Evolutionary conservation across 306 rosid species (phyloP), one percentile per base, ranked within the genome.

Genomic region (Quercus ilex): DNA sequence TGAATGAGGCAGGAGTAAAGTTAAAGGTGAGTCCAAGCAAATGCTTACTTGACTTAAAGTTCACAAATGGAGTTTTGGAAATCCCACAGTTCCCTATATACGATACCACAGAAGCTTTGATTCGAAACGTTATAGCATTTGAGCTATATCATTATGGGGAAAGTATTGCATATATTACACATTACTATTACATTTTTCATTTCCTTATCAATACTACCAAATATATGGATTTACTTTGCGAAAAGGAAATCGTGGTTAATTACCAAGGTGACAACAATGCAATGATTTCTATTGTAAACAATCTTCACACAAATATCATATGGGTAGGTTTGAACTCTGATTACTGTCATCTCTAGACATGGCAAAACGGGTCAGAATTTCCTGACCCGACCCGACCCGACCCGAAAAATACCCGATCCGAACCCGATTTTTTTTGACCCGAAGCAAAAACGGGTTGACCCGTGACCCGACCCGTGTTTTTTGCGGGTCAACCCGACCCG

Each of bases 161-260:
- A 23, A 0, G 0, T 10, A 2, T 74, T 0, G 7, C 23, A 10
- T 65, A 65, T 11, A 0, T 80, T 52, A 55, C 60, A 23, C 52
- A 74, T 49, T 74, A 65, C n/a, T 21, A 33, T 74, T 0, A 0
- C 8, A 0, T 74, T 5, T 0, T 80, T 3, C 5, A 68, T 41
- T 18, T 0, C 52, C 83, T 80, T 35, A 41, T 80, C 58, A 55
- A 55, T 13, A 25, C 59, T 10, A 6, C 9, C 0, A 15, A 35
- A 51, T 74, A 80, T 74, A 68, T 55, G n/a, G 83, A 51, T 35
- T 51, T 67, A 28, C 85, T 84, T 79, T 74, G 77, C 10, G 64
- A 72, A 18, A 74, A 77, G 12, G 82, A 82, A 51, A 84, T 84
- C 23, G 6, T 57, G 13, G 51, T 68, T 4, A 84, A 68, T 62